Percentiles rank a stretch among this genome's conserved stretches.
phyloP scores from a whole-genome alignment of 1,284 basidiomycete species.

The Trichosporon inkin region DNA sequence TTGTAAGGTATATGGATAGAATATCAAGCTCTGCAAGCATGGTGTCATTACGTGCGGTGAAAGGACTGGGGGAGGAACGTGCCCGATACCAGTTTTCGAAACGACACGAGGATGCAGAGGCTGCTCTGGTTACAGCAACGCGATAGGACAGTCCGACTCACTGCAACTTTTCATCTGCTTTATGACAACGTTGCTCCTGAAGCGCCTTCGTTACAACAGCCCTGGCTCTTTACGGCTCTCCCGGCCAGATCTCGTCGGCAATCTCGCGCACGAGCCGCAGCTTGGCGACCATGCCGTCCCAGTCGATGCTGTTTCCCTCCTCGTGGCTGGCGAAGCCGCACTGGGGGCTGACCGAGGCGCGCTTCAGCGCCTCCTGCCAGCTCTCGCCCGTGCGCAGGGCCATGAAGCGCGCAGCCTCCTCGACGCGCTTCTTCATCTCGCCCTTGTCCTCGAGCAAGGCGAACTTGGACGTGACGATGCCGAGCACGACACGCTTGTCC shows the following conservation, averaged over 20 bases:
- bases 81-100: too few species aligned
- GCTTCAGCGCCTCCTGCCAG: constrained; percentile 27
- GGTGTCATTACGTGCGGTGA: too few species aligned
- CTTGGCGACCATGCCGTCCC: constrained; percentile 41
- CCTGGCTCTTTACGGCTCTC: constrained; percentile 15
- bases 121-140: too few species aligned
- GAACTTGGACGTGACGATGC: constrained; percentile 69
- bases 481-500: constrained; percentile 64
- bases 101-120: too few species aligned
- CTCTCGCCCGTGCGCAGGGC: constrained; percentile 29
- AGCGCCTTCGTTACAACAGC: too few species aligned
- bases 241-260: constrained; percentile 38
- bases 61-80: neutral
- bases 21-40: too few species aligned
- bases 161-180: too few species aligned
- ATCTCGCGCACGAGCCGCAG: constrained; percentile 34
- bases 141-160: too few species aligned
- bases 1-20: too few species aligned
- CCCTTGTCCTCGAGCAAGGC: constrained; percentile 62
- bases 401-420: constrained; percentile 59
- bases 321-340: constrained; percentile 36
- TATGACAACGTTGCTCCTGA: too few species aligned
- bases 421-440: constrained; percentile 59
- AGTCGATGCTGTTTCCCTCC: constrained; percentile 38
- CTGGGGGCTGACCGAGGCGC: constrained; percentile 38